A percentile compares a stretch with the other conserved stretches of the same genome.
These are phyloP conservation scores for Daldinia concentrica DNA, from an alignment of 495 filamentous ascomycete genomes.

Conservation along the genomic window DNA sequence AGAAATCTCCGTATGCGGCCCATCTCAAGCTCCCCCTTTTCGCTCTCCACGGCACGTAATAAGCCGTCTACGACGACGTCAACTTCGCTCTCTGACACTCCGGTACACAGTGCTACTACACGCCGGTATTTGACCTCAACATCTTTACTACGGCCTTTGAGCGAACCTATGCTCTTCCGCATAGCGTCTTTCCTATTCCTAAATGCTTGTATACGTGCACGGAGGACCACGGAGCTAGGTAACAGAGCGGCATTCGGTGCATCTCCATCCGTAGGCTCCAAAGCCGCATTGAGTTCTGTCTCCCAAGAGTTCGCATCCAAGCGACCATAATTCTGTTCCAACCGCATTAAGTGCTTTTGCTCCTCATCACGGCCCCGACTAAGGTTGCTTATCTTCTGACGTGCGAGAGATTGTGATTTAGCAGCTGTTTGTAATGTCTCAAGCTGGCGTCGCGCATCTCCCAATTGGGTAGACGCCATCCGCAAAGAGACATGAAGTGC, in stretches of 20 bases:
- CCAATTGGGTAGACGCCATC: conserved; percentile 78
- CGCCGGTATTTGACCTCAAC: conserved; percentile 74
- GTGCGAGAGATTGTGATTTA: conserved; percentile 54
- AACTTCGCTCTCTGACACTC: conserved; percentile 68
- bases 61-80: conserved; percentile 70
- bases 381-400: conserved; percentile 60
- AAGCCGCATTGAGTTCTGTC: conserved; percentile 45
- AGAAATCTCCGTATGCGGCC: conserved; percentile 76
- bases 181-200: conserved; percentile 67
- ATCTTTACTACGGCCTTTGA: conserved; percentile 70
- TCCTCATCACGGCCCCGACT: conserved; percentile 60
- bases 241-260: conserved; percentile 37
- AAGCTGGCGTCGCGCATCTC: conserved; percentile 74
- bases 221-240: conserved; percentile 52
- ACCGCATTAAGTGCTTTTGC: conserved; percentile 50
- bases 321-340: conserved; percentile 52
- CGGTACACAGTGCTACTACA: conserved; percentile 75
- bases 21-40: conserved; percentile 73
- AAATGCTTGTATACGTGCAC: conserved; percentile 55
- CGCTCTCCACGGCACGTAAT: conserved; percentile 76
- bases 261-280: conserved; percentile 33
- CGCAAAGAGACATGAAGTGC: conserved; percentile 78
- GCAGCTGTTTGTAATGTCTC: conserved; percentile 70
- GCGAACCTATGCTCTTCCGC: conserved; percentile 62
- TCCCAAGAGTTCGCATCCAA: conserved; percentile 54